Conservation (phyloP, 345 rosid genomes). For the Camelina hispida region DNA sequence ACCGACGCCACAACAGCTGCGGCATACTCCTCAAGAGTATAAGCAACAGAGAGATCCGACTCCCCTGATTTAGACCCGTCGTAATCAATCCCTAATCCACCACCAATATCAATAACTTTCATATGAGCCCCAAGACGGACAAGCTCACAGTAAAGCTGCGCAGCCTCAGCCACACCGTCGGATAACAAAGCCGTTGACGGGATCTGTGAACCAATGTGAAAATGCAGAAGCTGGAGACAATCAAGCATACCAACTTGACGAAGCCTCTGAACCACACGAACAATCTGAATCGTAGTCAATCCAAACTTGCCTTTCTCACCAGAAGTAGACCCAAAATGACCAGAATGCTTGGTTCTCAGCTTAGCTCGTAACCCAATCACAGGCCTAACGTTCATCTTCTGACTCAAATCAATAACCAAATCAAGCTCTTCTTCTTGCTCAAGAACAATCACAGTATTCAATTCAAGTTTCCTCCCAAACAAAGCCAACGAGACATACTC, state of each 20-base stretch:
- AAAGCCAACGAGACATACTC: slow-evolving; percentile 83
- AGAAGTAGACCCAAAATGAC: slow-evolving; percentile 95
- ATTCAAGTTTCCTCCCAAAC: slow-evolving; percentile 65
- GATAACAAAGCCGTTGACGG: slow-evolving; percentile 71
- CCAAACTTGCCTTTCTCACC: slow-evolving; percentile 99
- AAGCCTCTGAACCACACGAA: slow-evolving; percentile 75
- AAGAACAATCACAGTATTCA: slow-evolving; percentile 85
- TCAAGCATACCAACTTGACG: slow-evolving; percentile 71
- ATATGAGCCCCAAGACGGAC: slow-evolving; percentile 85
- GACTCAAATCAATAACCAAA: slow-evolving; percentile 67
- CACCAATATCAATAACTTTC: slow-evolving; percentile 82
- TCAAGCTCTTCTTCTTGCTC: slow-evolving; percentile 94
- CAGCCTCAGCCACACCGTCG: slow-evolving; percentile 80
- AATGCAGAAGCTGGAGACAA: slow-evolving; percentile 84
- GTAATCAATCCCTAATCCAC: slow-evolving; percentile 91
- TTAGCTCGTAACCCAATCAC: slow-evolving; percentile 85
- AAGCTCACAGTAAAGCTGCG: slow-evolving; percentile 92
- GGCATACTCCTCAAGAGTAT: slow-evolving; percentile 85
- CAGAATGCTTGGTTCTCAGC: slow-evolving; percentile 86
- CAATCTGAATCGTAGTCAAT: slow-evolving; percentile 71
- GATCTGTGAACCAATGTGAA: slow-evolving; percentile 94
- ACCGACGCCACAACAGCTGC: slow-evolving; percentile 75
- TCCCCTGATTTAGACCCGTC: slow-evolving; percentile 89
- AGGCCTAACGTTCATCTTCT: slow-evolving; percentile 65
- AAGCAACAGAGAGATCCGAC: slow-evolving; percentile 85